Percentiles rank a stretch among this genome's conserved stretches.
phyloP scores from a whole-genome alignment of 768 basidiomycete species.

The Trichaptum fuscoviolaceum region DNA sequence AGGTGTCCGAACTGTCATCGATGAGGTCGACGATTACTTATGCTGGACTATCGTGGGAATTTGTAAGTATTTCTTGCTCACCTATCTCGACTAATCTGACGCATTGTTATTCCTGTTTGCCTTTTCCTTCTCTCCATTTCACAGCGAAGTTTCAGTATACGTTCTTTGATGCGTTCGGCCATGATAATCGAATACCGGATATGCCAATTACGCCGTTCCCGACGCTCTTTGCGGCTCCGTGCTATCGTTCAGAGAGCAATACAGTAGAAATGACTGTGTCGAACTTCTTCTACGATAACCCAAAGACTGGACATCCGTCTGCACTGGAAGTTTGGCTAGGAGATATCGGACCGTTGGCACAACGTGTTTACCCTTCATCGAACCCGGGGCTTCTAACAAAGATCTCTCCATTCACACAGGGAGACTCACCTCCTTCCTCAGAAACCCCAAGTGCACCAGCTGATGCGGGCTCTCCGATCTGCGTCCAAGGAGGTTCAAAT shows the following conservation, averaged over 20 bases:
- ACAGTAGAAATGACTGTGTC: constrained; percentile 80
- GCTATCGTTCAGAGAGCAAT: constrained; percentile 64
- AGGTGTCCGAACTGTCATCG: constrained; percentile 66
- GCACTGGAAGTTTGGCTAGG: constrained; percentile 90
- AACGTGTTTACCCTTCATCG: constrained; percentile 70
- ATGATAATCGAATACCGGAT: constrained; percentile 70
- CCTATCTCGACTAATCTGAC: background rate
- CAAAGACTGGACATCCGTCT: constrained; percentile 54
- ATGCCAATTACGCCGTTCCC: constrained; percentile 88
- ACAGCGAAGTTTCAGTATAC: constrained; percentile 91
- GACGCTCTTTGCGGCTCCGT: constrained; percentile 74
- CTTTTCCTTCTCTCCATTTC: constrained; percentile 10
- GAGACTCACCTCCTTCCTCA: constrained; percentile 18
- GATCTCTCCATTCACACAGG: constrained; percentile 55
- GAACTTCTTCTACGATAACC: constrained; percentile 82
- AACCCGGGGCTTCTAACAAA: constrained; percentile 63
- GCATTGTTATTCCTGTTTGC: constrained; percentile 16
- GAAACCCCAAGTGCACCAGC: background rate
- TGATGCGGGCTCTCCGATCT: constrained; percentile 12
- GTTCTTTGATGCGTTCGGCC: constrained; percentile 86
- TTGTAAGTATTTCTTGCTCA: constrained; percentile 41
- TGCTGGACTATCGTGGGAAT: constrained; percentile 97
- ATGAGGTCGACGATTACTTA: constrained; percentile 91
- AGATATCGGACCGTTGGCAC: constrained; percentile 78
- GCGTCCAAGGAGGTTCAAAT: constrained; percentile 42